A percentile compares a stretch with the other conserved stretches of the same genome.
Evolutionary conservation across 768 basidiomycete species (phyloP).

Genomic region (Termitomyces sp.): DNA sequence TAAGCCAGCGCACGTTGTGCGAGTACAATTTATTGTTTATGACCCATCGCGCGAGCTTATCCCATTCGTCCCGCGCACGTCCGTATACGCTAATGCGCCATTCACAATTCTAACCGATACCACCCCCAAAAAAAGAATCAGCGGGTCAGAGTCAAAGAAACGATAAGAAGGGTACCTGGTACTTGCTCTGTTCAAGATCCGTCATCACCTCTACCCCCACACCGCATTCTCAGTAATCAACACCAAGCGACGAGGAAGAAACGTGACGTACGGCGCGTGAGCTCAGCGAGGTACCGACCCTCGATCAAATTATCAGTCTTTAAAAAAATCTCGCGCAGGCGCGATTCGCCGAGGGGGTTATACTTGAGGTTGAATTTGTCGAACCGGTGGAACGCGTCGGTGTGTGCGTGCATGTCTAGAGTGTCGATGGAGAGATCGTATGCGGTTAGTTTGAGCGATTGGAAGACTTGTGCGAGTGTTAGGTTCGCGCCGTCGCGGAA

Average conservation of each 20-base stretch:
- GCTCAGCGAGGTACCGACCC: slow-evolving; percentile 90
- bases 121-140: too few species aligned
- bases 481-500: slow-evolving; percentile 89
- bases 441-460: slow-evolving; percentile 89
- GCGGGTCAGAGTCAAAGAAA: too few species aligned
- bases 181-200: slow-evolving; percentile 98
- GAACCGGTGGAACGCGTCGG: slow-evolving; percentile 97
- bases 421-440: slow-evolving; percentile 99
- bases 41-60: slow-evolving; percentile 97
- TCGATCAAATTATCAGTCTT: slow-evolving; percentile 96
- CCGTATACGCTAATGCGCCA: slow-evolving; percentile 98
- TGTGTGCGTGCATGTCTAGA: slow-evolving; percentile 98
- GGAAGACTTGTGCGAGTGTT: slow-evolving; percentile 91
- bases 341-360: slow-evolving; percentile 93
- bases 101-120: slow-evolving; percentile 97
- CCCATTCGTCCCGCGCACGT: slow-evolving; percentile 82
- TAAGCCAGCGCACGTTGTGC: slow-evolving; percentile 97
- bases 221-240: too few species aligned
- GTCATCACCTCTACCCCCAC: slow-evolving; percentile 94
- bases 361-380: slow-evolving; percentile 99
- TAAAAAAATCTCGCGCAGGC: slow-evolving; percentile 93
- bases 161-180: too few species aligned
- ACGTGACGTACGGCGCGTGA: slow-evolving; percentile 88
- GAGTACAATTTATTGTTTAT: slow-evolving; percentile 90
- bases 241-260: too few species aligned